A percentile compares a stretch with the other conserved stretches of the same genome.
Conservation (phyloP, 2,329 filamentous ascomycete species). For the Ophiostoma triangulosporum region DNA sequence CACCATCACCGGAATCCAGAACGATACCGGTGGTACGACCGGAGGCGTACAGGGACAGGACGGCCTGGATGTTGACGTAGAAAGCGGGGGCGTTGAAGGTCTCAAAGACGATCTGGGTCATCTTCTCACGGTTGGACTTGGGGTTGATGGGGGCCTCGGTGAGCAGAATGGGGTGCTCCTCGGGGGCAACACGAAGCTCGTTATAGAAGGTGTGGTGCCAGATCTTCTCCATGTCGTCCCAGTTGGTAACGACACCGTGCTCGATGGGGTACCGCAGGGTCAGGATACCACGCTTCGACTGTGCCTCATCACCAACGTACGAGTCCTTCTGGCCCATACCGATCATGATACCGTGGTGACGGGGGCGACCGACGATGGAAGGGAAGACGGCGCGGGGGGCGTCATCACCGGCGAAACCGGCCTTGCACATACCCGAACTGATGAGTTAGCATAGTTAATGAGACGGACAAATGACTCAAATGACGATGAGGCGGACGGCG, state of each 20-base stretch:
- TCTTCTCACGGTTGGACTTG: conserved; percentile 99
- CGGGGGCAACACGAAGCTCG: conserved; percentile 97
- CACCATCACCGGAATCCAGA: conserved; percentile 98
- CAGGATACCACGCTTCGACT: conserved; percentile 99
- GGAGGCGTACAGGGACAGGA: conserved; percentile 97
- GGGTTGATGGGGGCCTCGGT: conserved; percentile 99
- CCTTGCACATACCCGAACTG: conserved; percentile 99
- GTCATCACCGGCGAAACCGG: conserved; percentile 99
- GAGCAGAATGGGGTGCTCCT: conserved; percentile 98
- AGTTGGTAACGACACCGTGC: conserved; percentile 99
- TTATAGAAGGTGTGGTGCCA: conserved; percentile 99
- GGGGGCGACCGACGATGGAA: conserved; percentile 98
- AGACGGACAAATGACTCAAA: background rate
- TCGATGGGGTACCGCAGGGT: conserved; percentile 99
- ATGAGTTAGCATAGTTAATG: conserved; percentile 25
- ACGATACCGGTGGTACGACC: conserved; percentile 99
- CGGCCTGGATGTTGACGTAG: conserved; percentile 99
- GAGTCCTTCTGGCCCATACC: conserved; percentile 99
- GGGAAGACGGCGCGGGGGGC: conserved; percentile 99
- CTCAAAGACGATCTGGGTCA: conserved; percentile 99
- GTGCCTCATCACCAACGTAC: conserved; percentile 99
- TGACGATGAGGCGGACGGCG: background rate
- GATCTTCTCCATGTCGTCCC: conserved; percentile 99
- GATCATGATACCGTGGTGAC: conserved; percentile 99
- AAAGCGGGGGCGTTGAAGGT: conserved; percentile 99